Conservation (phyloP, 805 yeast genomes). For the Saccharomyces mikatae region DNA sequence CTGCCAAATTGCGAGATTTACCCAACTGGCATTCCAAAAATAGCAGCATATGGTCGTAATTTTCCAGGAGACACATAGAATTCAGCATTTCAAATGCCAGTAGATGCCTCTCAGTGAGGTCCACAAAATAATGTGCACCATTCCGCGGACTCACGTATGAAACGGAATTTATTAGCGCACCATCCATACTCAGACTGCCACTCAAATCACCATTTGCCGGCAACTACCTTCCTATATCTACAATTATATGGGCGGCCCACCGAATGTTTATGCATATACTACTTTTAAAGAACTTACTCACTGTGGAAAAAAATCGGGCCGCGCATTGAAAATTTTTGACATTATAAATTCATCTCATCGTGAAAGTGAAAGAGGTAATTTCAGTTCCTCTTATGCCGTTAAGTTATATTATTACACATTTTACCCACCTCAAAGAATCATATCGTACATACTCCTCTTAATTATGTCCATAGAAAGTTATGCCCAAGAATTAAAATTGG, state of each 20-base stretch:
- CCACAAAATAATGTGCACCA: conserved; percentile 21
- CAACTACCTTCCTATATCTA: not conserved
- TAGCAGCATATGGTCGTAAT: conserved; percentile 32
- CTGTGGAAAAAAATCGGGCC: not conserved
- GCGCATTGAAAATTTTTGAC: conserved; percentile 1
- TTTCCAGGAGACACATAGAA: conserved; percentile 25
- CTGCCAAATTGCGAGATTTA: conserved; percentile 4
- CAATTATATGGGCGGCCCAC: not conserved
- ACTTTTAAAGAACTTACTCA: not conserved
- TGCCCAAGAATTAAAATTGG: conserved; percentile 43
- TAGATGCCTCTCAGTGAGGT: conserved; percentile 15
- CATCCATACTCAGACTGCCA: not conserved
- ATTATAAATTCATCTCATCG: not conserved
- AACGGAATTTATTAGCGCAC: not conserved
- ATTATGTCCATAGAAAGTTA: conserved; percentile 24
- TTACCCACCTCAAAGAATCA: not conserved
- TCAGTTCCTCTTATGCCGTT: not conserved
- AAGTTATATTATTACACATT: not conserved
- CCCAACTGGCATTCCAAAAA: conserved; percentile 28
- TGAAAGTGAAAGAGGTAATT: not conserved
- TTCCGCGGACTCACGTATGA: not conserved
- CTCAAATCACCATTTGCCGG: not conserved
- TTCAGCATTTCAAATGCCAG: conserved; percentile 23
- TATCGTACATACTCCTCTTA: not conserved
- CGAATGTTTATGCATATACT: not conserved